These are phyloP conservation scores for Pseudocercospora fijiensis DNA, from an alignment of 2,329 filamentous ascomycete species.

Conservation along the genomic window DNA sequence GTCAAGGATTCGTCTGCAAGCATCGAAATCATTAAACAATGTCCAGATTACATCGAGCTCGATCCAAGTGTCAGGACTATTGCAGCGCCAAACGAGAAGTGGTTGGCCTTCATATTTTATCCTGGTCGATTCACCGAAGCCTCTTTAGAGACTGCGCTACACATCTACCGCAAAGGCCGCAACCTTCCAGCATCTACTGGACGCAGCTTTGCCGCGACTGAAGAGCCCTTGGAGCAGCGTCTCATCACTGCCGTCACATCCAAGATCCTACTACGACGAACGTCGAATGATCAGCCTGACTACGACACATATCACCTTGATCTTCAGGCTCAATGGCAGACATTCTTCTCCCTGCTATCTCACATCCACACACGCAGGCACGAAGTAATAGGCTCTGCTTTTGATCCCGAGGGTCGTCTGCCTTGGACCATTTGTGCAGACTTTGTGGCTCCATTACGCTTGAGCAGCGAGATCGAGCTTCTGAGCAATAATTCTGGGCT, in stretches of 20 bases:
- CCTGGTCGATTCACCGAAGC: constrained; percentile 78
- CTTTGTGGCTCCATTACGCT: constrained; percentile 72
- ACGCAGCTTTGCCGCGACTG: constrained; percentile 48
- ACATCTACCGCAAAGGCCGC: constrained; percentile 71
- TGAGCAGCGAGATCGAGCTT: constrained; percentile 74
- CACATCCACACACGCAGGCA: constrained; percentile 84
- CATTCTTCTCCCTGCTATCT: constrained; percentile 80
- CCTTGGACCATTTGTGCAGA: constrained; percentile 85
- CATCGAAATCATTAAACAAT: constrained; percentile 42
- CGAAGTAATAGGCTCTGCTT: constrained; percentile 74
- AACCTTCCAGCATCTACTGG: constrained; percentile 40
- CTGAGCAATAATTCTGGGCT: constrained; percentile 64
- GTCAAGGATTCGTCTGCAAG: constrained; percentile 46
- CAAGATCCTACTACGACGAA: constrained; percentile 64
- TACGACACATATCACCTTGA: constrained; percentile 72
- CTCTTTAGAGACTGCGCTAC: constrained; percentile 78
- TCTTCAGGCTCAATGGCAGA: constrained; percentile 80
- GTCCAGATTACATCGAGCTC: constrained; percentile 39
- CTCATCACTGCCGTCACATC: constrained; percentile 70
- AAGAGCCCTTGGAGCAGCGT: constrained; percentile 68
- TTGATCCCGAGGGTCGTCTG: constrained; percentile 68
- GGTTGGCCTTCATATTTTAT: constrained; percentile 78
- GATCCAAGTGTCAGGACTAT: constrained; percentile 31
- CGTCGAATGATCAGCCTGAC: constrained; percentile 65
- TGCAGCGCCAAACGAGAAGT: constrained; percentile 62